Evolutionary conservation across 306 rosid species (phyloP), one percentile per base, ranked within the genome.

Genomic region (Ziziphus jujuba): DNA sequence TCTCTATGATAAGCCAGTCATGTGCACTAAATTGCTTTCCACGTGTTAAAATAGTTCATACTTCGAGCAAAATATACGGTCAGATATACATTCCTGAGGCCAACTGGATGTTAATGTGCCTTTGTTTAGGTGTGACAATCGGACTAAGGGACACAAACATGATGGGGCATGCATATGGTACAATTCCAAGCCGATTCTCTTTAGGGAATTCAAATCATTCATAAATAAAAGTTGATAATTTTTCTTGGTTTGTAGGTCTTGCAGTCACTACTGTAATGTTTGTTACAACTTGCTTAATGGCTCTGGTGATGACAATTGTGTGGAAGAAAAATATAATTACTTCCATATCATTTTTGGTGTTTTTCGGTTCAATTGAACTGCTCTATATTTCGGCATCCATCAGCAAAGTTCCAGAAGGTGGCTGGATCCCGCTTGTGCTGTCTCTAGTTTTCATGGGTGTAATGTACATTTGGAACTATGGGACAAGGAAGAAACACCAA

Each of bases 91-190:
- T 89, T 62, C 90, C 92, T 31, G 96, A 89, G 72, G 66, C 82
- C 70, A 89, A 89, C 71, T 89, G 96, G 96, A 76, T 86, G 78
- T 34, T 89, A 38, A 86, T 89, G 96, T 82, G 83, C 87, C 81
- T 89, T 52, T 80, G 86, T 78, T 75, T 86, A 62, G 87, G 84
- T 43, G 75, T 89, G 65, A 86, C 92, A 23, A 67, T 86, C 34
- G 88, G 92, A 56, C 72, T 86, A 55, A 78, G 88, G 78, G 87
- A 86, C 72, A 86, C 87, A 49, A 80, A 82, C 76, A 80, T 51
- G 81, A 80, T 89, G 67, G 90, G 88, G 13, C 88, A 89, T 78
- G 96, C 96, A 71, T 84, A 82, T 62, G 92, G 96, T 89, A 78
- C 48, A 53, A 33, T 66, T 54, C 68, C 65, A 62, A 63, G 22